phyloP scores from a whole-genome alignment of 495 filamentous ascomycete species.

The Collariella sp. region DNA sequence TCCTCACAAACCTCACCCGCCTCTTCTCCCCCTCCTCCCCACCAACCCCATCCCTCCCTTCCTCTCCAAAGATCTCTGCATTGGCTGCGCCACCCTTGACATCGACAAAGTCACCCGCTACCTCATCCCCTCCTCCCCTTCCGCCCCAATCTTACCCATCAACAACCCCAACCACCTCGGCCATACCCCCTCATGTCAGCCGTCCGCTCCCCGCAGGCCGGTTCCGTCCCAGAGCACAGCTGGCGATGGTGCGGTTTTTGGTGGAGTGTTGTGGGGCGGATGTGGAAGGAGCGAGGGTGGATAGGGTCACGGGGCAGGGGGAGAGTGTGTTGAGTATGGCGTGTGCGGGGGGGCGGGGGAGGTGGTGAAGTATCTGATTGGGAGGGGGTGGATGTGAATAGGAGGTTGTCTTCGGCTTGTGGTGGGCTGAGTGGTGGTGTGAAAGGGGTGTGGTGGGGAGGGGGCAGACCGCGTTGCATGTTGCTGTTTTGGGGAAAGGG shows the following conservation, averaged over 20 bases:
- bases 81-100: constrained; percentile 18
- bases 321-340: constrained; percentile 8
- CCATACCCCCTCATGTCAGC: constrained; percentile 12
- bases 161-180: constrained; percentile 14
- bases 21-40: not conserved
- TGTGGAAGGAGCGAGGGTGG: constrained; percentile 1
- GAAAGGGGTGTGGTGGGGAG: not conserved
- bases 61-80: constrained; percentile 12
- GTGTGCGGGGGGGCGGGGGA: constrained; percentile 3
- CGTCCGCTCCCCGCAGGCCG: not conserved
- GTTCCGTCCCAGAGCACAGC: constrained; percentile 4
- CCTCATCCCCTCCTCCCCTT: not conserved
- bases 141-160: not conserved
- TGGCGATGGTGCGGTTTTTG: constrained; percentile 15
- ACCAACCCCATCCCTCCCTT: not conserved
- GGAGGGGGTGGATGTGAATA: constrained; percentile 8
- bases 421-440: not conserved
- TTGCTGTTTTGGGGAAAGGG: constrained; percentile 10
- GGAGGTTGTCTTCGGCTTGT: not conserved
- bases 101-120: constrained; percentile 11
- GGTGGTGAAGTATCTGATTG: constrained; percentile 11
- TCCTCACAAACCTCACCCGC: constrained; percentile 4
- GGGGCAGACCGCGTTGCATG: constrained; percentile 16
- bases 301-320: not conserved
- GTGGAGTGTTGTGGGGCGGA: constrained; percentile 20